Evolutionary conservation across 208 protist species (phyloP).

Genomic region (Angomonas ambiguus): DNA sequence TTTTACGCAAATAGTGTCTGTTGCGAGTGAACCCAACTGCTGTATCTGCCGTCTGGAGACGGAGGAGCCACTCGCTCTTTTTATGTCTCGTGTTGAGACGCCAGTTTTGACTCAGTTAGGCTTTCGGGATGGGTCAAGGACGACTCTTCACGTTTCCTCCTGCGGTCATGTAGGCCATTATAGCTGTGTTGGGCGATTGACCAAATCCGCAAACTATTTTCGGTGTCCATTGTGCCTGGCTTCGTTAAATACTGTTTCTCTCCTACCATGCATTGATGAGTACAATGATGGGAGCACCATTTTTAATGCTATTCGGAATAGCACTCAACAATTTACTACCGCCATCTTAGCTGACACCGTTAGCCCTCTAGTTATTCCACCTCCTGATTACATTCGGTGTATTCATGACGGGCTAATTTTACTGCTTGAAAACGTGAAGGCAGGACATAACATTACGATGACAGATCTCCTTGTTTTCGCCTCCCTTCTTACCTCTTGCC

Average conservation of each 20-base stretch:
- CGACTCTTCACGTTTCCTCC: not conserved
- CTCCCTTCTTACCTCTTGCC: not conserved
- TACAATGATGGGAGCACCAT: not conserved
- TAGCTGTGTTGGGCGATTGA: not conserved
- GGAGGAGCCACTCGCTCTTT: not conserved
- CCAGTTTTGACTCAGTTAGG: not conserved
- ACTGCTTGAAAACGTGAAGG: not conserved
- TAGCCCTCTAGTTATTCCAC: no score
- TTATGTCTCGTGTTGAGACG: not conserved
- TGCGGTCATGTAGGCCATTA: not conserved
- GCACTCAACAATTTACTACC: not conserved
- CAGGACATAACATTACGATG: not conserved
- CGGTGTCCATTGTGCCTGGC: not conserved
- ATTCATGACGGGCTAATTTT: not conserved
- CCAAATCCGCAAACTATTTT: not conserved
- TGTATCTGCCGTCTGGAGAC: not conserved
- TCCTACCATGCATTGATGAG: not conserved
- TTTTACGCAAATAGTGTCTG: not conserved
- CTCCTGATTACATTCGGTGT: not conserved
- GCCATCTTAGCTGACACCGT: not conserved
- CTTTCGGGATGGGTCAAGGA: not conserved
- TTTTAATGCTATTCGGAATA: not conserved
- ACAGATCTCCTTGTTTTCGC: not conserved
- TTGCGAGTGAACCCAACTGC: not conserved
- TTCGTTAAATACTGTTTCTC: not conserved